Evolutionary conservation across 257 asterid species (phyloP).

Genomic region (Solanum habrochaites): DNA sequence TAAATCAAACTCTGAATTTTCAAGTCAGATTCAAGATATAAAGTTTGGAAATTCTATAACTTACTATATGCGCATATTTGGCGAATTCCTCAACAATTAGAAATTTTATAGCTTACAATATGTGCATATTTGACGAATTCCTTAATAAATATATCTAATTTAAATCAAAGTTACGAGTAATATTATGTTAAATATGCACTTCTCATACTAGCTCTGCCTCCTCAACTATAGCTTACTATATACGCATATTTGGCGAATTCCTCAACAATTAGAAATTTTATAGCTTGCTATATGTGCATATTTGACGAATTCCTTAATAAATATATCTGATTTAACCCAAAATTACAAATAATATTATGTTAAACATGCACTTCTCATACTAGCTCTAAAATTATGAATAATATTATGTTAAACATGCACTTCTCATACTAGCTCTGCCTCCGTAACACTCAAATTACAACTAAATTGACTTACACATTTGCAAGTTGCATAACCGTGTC

Average conservation of each 20-base stretch:
- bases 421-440: not conserved
- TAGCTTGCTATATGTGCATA: not conserved
- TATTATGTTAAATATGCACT: not conserved
- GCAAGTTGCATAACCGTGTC: not conserved
- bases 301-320: not conserved
- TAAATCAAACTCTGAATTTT: too few relatives aligned
- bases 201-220: not conserved
- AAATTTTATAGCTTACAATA: not conserved
- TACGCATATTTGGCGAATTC: not conserved
- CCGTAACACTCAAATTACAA: not conserved
- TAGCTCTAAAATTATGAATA: not conserved
- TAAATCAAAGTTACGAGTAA: not conserved
- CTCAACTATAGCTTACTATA: not conserved
- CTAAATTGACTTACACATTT: not conserved
- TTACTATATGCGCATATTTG: not conserved
- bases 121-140: not conserved
- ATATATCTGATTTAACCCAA: not conserved
- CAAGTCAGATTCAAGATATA: not conserved
- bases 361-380: not conserved
- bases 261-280: not conserved
- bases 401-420: not conserved
- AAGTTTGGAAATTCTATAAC: not conserved
- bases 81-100: not conserved
- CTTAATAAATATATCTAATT: not conserved
- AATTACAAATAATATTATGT: not conserved